Conservation (phyloP, 208 protist species). For the Acanthamoeba castellanii region DNA sequence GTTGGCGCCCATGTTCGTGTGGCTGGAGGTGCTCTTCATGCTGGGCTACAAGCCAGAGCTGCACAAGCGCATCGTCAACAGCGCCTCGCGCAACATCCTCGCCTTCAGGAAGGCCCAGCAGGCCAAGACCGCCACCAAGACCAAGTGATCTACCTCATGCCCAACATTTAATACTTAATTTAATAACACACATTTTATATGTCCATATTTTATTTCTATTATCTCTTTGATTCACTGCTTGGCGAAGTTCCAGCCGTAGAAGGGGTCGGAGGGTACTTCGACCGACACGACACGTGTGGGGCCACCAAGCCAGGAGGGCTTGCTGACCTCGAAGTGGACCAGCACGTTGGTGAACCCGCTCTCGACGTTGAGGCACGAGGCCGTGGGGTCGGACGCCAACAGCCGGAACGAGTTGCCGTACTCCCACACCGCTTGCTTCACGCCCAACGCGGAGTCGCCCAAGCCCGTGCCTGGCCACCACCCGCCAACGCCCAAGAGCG, state of each 20-base stretch:
- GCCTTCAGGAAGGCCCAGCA: slow-evolving; percentile 40
- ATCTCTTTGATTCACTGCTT: not conserved
- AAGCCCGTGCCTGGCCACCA: not conserved
- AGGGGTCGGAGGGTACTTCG: not conserved
- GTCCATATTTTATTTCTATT: too few relatives aligned
- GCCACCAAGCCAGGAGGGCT: not conserved
- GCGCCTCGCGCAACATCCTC: not conserved
- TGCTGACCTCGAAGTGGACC: not conserved
- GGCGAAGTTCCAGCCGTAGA: slow-evolving; percentile 54
- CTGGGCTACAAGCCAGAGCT: slow-evolving; percentile 89
- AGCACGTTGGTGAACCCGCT: not conserved
- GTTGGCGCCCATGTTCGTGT: slow-evolving; percentile 78
- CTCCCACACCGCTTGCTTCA: not conserved
- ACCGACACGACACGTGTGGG: not conserved
- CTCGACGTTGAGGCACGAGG: not conserved
- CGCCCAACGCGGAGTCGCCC: not conserved
- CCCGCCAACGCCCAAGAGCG: not conserved
- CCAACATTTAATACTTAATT: too few relatives aligned
- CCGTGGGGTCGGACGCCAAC: not conserved
- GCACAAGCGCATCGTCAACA: slow-evolving; percentile 80
- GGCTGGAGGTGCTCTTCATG: slow-evolving; percentile 89
- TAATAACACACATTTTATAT: too few relatives aligned
- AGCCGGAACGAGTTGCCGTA: not conserved
- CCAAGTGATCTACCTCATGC: not conserved
- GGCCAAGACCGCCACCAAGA: not conserved